These are phyloP conservation scores for Babesia bovis DNA, from an alignment of 169 alveolate species.

Conservation along the genomic window DNA sequence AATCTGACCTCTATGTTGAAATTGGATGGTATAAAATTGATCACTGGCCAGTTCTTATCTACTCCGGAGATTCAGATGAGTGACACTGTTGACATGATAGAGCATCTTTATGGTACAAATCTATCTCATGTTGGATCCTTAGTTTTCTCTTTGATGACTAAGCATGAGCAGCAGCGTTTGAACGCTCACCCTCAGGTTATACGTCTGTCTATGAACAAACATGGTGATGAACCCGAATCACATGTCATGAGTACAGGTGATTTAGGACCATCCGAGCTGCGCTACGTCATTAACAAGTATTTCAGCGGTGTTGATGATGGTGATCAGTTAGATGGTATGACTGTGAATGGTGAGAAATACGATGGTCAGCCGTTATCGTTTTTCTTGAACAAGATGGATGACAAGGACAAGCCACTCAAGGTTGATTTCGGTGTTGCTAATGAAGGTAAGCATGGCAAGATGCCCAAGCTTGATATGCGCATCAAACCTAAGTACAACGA, in stretches of 20 bases:
- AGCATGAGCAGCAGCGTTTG: constrained; percentile 39
- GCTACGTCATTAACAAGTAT: constrained; percentile 52
- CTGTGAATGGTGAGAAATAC: constrained; percentile 44
- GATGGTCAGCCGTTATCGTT: constrained; percentile 24
- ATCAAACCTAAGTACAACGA: constrained; percentile 66
- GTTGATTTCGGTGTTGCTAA: constrained; percentile 39
- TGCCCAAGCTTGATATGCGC: constrained; percentile 31
- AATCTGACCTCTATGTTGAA: constrained; percentile 33
- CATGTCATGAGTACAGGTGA: constrained; percentile 45
- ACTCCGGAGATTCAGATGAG: constrained; percentile 32
- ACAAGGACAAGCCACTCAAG: constrained; percentile 35
- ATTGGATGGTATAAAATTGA: constrained; percentile 21
- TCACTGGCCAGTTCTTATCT: constrained; percentile 24
- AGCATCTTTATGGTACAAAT: constrained; percentile 34
- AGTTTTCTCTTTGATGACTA: constrained; percentile 52
- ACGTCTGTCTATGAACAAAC: constrained; percentile 32
- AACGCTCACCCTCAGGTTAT: not conserved
- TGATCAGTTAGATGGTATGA: constrained; percentile 18
- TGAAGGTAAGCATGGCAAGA: constrained; percentile 29
- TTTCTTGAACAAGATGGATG: constrained; percentile 16
- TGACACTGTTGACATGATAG: constrained; percentile 31
- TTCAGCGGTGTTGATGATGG: constrained; percentile 57
- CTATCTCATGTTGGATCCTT: constrained; percentile 38
- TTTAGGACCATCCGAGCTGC: constrained; percentile 43
- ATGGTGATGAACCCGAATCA: constrained; percentile 51